phyloP scores from a whole-genome alignment of 78 protist genomes.

The Dictyostelium citrinum region DNA sequence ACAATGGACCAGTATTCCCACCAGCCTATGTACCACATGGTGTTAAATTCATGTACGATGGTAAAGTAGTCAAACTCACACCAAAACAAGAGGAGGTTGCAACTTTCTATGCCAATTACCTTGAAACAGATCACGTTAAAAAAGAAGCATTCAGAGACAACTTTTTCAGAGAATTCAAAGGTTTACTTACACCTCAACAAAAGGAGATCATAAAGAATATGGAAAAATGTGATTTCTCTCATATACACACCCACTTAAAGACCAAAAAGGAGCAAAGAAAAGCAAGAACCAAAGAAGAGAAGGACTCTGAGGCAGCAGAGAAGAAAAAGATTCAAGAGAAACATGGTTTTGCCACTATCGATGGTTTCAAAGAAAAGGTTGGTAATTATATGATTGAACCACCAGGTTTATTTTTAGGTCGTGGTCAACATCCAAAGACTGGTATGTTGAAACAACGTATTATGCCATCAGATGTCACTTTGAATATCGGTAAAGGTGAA shows the following conservation, averaged over 20 bases:
- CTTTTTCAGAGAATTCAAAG: constrained; percentile 85
- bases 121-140: constrained; percentile 89
- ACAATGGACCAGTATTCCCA: constrained; percentile 94
- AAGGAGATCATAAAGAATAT: constrained; percentile 52
- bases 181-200: constrained; percentile 24
- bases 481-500: constrained; percentile 94
- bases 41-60: constrained; percentile 83
- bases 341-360: constrained; percentile 90
- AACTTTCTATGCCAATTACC: constrained; percentile 91
- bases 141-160: constrained; percentile 87
- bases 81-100: constrained; percentile 93
- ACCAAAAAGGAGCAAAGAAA: constrained; percentile 75
- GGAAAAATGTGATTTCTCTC: constrained; percentile 89
- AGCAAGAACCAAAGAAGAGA: constrained; percentile 87
- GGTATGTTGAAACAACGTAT: constrained; percentile 96
- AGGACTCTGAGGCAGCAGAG: constrained; percentile 69
- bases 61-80: constrained; percentile 66
- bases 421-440: constrained; percentile 98
- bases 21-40: constrained; percentile 93
- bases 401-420: constrained; percentile 99
- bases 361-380: constrained; percentile 94
- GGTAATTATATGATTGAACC: constrained; percentile 98
- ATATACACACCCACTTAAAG: constrained; percentile 76
- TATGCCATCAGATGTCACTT: constrained; percentile 95
- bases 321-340: constrained; percentile 78